Evolutionary conservation across 345 rosid genomes (phyloP), one percentile per base, ranked within the genome.

Genomic region (Brassica cretica): DNA sequence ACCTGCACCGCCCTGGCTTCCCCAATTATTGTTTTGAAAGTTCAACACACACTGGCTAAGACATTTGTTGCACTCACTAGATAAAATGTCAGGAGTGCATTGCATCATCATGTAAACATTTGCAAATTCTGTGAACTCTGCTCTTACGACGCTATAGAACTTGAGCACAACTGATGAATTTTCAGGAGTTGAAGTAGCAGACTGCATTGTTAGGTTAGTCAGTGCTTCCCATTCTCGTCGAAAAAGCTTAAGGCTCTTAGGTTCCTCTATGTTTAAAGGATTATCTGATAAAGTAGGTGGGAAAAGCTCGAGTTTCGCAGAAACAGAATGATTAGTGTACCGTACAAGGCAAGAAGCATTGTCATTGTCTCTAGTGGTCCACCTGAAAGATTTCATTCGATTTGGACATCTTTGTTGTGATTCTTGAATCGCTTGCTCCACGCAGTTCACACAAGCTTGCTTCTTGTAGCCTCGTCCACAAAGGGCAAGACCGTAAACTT

Each of bases 71-170:
- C 89, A 87, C 21, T 80, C 79, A n/a, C 46, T 56, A 33, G 37
- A 49, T 0, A 82, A 73, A 10, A 87, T 10, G 61, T 89, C 93
- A 4, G 91, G 87, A 18, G 84, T 81, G 70, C 93, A 87, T 64
- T 85, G 87, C 82, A 76, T 76, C 30, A 87, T 11, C 3, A 80
- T 78, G 62, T 81, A 84, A 15, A 84, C 80, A 2, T 55, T 75
- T 1, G 53, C 4, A 11, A 4, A 61, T 0, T 25, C 24, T 1
- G 69, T 41, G 12, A 77, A 5, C 12, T 41, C 67, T 1, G 81
- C 75, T 41, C 77, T 72, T 7, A 62, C 76, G 8, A 73, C 77
- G 7, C 84, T 84, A 73, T 62, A 85, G 25, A 5, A 76, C 69
- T 86, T 84, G 3, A 68, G 85, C 2, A 74, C 76, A 66, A 76